phyloP scores from a whole-genome alignment of 768 basidiomycete genomes.

The Auricularia heimuer region DNA sequence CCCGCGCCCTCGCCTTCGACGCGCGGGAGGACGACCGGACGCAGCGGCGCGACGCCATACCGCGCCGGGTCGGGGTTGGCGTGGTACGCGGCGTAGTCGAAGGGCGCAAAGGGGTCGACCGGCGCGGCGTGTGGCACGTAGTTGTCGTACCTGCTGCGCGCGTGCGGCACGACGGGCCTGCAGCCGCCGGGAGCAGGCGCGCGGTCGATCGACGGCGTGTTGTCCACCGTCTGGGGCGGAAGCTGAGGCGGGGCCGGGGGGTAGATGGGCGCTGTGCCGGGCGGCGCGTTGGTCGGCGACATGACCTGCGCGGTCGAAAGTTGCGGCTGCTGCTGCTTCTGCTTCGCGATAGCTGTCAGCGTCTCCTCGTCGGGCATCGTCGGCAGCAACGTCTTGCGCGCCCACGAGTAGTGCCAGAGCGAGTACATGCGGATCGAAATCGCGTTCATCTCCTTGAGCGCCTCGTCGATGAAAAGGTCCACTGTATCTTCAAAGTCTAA shows the following conservation, averaged over 20 bases:
- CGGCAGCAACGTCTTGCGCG: constrained; percentile 5
- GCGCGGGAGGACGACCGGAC: background rate
- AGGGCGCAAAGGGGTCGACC: background rate
- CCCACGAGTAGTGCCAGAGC: constrained; percentile 26
- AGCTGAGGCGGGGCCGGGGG: background rate
- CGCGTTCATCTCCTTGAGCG: constrained; percentile 18
- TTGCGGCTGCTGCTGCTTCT: background rate
- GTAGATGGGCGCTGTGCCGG: background rate
- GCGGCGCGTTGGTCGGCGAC: background rate
- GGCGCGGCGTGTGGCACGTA: background rate
- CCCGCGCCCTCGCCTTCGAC: background rate
- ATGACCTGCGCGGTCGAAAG: background rate
- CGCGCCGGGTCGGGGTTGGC: background rate
- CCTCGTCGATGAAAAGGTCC: constrained; percentile 17
- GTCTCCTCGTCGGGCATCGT: constrained; percentile 1
- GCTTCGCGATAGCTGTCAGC: background rate
- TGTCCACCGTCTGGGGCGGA: background rate
- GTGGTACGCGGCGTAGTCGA: background rate
- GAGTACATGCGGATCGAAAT: constrained; percentile 19
- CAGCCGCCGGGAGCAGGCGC: background rate
- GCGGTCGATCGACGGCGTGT: background rate
- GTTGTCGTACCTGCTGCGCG: background rate
- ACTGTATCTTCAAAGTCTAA: background rate
- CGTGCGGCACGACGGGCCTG: background rate
- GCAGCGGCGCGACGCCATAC: background rate